Evolutionary conservation across 23 red algal genomes (phyloP), one percentile per base, ranked within the genome.

Genomic region (Gracilaria gracilis): DNA sequence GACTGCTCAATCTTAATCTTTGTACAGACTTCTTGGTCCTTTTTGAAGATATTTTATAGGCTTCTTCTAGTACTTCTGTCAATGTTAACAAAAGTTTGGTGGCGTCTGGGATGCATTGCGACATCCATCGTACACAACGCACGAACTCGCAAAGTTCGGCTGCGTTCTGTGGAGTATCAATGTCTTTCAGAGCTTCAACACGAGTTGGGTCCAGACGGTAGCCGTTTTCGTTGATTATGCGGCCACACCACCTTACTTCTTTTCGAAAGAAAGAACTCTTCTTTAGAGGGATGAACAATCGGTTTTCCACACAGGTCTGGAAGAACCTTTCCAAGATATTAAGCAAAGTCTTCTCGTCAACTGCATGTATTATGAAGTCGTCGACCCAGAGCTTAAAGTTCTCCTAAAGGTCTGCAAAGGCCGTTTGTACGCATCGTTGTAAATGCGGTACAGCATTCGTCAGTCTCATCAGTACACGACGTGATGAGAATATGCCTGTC

Each of bases 371-470:
- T 3, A n/a, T 75, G 53, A 91, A 82, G 58, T 91, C 76, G 28
- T 91, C 88, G 40, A 91, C 19, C 36, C 35, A 91, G 15, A 74
- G 71, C 64, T 81, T 81, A 25, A 91, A 46, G 8, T 67, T 5
- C 4, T 27, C 54, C 35, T 57, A 7, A 19, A 91, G 33, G 4
- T 91, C 74, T 25, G 2, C 4, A 57, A 91, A 91, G 8, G 39
- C 17, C 1, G 57, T 24, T 27, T 49, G 31, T 33, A 91, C 61
- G 31, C 28, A 47, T 38, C 61, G 8, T 40, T 91, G 51, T 69
- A 91, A 82, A 53, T 91, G 57, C 17, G 72, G 6, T 24, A 74
- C 50, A 24, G 73, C 87, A 61, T 82, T 91, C 1, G 74, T 48
- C 3, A 73, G 38, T 49, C 87, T 55, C 21, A 25, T 73, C 4